Conservation (phyloP, 805 yeast genomes). For the Yamadazyma nakazawae region DNA sequence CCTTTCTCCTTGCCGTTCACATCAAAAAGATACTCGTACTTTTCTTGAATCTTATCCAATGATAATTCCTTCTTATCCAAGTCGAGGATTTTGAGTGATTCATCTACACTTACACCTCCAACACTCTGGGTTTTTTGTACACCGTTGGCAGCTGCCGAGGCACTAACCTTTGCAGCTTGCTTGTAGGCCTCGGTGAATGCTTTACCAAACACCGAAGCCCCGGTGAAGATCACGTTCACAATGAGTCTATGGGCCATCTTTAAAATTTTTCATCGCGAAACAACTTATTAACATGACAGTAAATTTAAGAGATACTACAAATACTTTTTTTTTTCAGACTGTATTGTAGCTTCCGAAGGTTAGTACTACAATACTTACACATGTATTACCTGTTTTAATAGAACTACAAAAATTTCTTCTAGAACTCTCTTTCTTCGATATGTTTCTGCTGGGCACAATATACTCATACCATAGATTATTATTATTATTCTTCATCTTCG, state of each 20-base stretch:
- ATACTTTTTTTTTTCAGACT: not conserved
- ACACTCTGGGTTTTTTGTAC: conserved; percentile 51
- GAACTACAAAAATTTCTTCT: too few relatives aligned
- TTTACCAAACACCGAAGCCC: conserved; percentile 92
- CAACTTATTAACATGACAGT: not conserved
- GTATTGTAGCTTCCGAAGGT: too few relatives aligned
- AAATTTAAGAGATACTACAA: not conserved
- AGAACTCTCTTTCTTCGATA: too few relatives aligned
- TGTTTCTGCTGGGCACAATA: too few relatives aligned
- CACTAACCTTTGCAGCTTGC: conserved; percentile 94
- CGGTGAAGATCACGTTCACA: conserved; percentile 87
- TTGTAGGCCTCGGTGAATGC: conserved; percentile 97
- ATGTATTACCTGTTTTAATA: too few relatives aligned
- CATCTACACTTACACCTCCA: conserved; percentile 81
- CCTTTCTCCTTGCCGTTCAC: conserved; percentile 92
- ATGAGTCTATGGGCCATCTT: conserved; percentile 84
- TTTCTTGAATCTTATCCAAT: conserved; percentile 59
- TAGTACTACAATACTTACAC: not conserved
- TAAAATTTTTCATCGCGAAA: conserved; percentile 7
- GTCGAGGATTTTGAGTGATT: conserved; percentile 87
- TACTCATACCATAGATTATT: too few relatives aligned
- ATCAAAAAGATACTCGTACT: conserved; percentile 79
- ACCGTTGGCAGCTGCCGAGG: conserved; percentile 51
- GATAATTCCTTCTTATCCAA: conserved; percentile 57
- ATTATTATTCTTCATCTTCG: too few relatives aligned